phyloP scores from a whole-genome alignment of 2,329 filamentous ascomycete genomes.

The Tolypocladium pustulatum region DNA sequence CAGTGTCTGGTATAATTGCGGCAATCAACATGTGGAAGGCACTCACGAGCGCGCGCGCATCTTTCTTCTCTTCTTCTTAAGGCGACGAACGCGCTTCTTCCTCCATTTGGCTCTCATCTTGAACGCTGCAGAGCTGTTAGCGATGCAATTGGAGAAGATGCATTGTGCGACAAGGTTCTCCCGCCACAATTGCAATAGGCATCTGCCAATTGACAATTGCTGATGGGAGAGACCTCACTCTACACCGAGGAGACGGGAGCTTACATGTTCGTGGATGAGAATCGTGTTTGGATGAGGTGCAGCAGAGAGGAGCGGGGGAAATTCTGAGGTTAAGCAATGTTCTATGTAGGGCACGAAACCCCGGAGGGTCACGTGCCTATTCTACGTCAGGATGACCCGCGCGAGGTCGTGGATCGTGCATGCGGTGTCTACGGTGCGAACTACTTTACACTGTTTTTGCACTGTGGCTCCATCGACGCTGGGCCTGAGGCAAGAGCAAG shows the following conservation, averaged over 20 bases:
- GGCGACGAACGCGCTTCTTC: conserved; percentile 98
- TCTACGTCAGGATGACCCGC: not conserved
- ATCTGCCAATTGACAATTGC: not conserved
- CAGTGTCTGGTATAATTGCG: conserved; percentile 15
- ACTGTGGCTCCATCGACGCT: not conserved
- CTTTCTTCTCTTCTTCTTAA: conserved; percentile 99
- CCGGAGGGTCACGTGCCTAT: conserved; percentile 21
- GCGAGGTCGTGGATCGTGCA: too few relatives aligned
- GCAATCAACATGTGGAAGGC: not conserved
- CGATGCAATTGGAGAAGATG: not conserved
- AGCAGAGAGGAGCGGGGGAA: conserved; percentile 18
- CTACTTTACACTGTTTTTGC: not conserved
- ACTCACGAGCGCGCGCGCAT: conserved; percentile 94
- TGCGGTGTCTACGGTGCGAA: not conserved
- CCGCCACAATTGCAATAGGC: not conserved
- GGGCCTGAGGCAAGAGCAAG: not conserved
- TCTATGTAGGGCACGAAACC: conserved; percentile 25
- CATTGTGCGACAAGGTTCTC: not conserved
- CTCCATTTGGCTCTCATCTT: conserved; percentile 96
- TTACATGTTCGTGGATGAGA: conserved; percentile 36
- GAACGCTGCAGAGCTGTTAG: conserved; percentile 24
- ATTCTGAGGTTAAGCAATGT: conserved; percentile 17
- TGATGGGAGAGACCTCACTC: not conserved
- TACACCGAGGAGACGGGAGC: conserved; percentile 3
- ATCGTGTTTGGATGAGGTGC: conserved; percentile 32